Evolutionary conservation across 176 grass and related monocot genomes (phyloP).

Genomic region (Eragrostis nindensis): DNA sequence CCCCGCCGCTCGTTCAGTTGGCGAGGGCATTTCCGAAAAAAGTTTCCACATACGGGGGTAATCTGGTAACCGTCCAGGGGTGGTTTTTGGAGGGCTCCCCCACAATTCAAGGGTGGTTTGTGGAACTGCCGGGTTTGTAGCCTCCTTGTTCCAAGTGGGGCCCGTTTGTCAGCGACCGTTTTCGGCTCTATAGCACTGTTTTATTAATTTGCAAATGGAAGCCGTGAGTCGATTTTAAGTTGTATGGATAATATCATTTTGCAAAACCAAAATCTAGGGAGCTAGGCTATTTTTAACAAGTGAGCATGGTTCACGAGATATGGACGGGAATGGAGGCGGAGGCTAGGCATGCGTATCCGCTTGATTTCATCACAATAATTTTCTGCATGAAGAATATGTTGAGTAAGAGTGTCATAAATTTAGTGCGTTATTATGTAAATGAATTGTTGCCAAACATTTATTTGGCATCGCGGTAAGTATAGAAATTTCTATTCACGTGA

Average conservation of each 20-base stretch:
- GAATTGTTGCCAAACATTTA: not conserved
- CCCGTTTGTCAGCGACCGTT: not conserved
- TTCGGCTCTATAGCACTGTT: not conserved
- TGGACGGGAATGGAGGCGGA: too few relatives aligned
- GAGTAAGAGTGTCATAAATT: not conserved
- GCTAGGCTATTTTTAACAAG: not conserved
- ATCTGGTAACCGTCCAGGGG: not conserved
- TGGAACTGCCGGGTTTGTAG: conserved; percentile 38
- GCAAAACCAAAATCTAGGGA: too few relatives aligned
- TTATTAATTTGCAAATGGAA: too few relatives aligned
- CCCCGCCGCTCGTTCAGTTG: not conserved
- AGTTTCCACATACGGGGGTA: not conserved
- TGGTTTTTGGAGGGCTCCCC: not conserved
- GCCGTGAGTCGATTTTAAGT: too few relatives aligned
- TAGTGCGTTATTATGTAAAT: not conserved
- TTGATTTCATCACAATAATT: not conserved
- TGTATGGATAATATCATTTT: not conserved
- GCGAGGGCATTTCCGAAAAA: not conserved
- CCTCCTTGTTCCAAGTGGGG: not conserved
- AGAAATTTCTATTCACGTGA: not conserved
- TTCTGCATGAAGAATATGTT: not conserved
- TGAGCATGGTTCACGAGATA: not conserved
- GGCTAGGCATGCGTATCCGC: too few relatives aligned
- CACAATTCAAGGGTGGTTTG: conserved; percentile 15
- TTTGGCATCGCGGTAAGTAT: not conserved